Base-by-base conservation (phyloP, 2,329 filamentous ascomycete species). In the Aspergillus pseudoterreus region DNA sequence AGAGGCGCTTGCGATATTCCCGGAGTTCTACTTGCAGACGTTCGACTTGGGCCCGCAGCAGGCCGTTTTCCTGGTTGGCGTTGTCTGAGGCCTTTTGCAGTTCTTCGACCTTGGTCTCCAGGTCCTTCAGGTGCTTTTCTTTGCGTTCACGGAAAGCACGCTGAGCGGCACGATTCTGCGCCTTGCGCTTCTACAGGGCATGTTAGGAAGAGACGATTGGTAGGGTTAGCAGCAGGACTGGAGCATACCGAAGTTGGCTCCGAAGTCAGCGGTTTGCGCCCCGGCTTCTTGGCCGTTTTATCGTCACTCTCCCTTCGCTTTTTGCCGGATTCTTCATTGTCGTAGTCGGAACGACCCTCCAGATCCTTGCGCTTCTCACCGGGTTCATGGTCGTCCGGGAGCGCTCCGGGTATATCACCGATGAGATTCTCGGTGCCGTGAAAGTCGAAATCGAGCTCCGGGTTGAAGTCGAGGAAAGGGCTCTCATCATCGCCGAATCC, bases 131-230 rank as follows among this genome's bases (percentile, higher is more conserved):
- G 50, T 77, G 92, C 75, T 88, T 92, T 71, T 96, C 92, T 74
- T 96, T 96, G 57, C 92, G 88, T 71, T 96, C 92, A 49, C 92
- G 85, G 80, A 96, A 96, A 6, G 92, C 92, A 52, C 92, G 84
- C 72, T 96, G 92, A 4, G 92, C 92, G 10, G 92, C 92, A 60
- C 92, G 84, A 61, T 96, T 96, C 67, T 96, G 92, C 9, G 94
- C 94, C 76, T 99, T 99, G 63, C 75, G 74, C 63, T 77, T 77
- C 73, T 77, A 56, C 48, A 49, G 17, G 35, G 19, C 19, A 15
- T 1, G 55, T 71, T 61, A 70, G 63, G 51, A 50, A 45, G 32
- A 43, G 39, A 36, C 17, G 6, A 38, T 11, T 30, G 19, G 47
- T 4, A 24, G n/a, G 36, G 27, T 49, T 6, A 6, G 10, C 33